Conservation (phyloP, 345 rosid species). For the Syzygium aromaticum region DNA sequence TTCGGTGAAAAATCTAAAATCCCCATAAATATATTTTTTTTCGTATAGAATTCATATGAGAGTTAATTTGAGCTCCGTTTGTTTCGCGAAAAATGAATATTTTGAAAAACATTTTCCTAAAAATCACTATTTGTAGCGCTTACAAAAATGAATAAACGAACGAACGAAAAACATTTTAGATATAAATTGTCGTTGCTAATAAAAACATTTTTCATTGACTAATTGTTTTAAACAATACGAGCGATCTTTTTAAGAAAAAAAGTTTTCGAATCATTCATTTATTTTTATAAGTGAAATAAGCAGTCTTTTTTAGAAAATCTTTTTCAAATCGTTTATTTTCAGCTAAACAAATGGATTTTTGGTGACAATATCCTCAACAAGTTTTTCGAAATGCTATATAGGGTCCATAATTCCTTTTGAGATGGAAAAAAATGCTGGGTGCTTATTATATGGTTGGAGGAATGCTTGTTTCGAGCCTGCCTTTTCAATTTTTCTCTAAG, state of each 20-base stretch:
- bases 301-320: no score
- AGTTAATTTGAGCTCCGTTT: background rate
- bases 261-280: no score
- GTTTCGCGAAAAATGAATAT: no score
- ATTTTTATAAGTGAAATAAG: no score
- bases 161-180: no score
- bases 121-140: fast-evolving
- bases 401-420: background rate
- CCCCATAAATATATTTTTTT: background rate
- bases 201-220: no score
- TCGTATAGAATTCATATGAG: fast-evolving
- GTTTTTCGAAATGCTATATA: no score
- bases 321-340: no score
- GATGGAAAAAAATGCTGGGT: background rate
- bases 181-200: no score
- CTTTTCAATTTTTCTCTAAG: background rate
- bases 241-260: fast-evolving
- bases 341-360: no score
- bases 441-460: background rate
- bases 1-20: background rate
- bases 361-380: background rate
- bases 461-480: background rate
- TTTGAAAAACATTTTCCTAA: fast-evolving
- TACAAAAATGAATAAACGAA: fast-evolving
- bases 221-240: no score